phyloP scores from a whole-genome alignment of 352 stramenopile species.

The Saprolegnia diclina region DNA sequence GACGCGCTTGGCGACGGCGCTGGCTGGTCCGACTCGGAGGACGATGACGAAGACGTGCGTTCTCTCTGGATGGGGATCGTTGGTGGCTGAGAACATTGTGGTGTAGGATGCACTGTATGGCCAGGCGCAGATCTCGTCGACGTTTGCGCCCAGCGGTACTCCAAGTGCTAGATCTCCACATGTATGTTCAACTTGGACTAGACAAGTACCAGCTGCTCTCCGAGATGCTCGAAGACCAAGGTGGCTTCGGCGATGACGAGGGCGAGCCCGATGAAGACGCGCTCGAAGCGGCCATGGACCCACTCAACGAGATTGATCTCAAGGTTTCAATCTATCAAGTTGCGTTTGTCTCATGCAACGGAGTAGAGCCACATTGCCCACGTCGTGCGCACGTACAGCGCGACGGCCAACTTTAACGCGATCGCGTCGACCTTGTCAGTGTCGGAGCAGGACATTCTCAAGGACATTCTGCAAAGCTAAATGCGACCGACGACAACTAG shows the following conservation, averaged over 20 bases:
- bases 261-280: constrained; percentile 44
- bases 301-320: constrained; percentile 68
- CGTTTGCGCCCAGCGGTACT: constrained; percentile 70
- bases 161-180: not conserved
- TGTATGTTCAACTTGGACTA: constrained; percentile 28
- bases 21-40: constrained; percentile 30
- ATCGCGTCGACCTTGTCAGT: constrained; percentile 66
- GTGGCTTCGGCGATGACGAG: constrained; percentile 38
- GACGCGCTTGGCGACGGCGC: constrained; percentile 50
- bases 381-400: constrained; percentile 47
- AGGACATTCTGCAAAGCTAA: constrained; percentile 12
- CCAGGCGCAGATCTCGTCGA: constrained; percentile 34
- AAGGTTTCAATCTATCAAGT: constrained; percentile 39
- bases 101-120: not conserved
- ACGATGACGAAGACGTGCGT: constrained; percentile 31
- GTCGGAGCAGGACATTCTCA: constrained; percentile 57
- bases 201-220: constrained; percentile 67
- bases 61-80: not conserved
- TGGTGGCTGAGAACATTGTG: not conserved
- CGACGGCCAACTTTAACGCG: constrained; percentile 46
- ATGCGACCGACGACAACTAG: not conserved
- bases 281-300: constrained; percentile 76
- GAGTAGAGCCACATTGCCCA: constrained; percentile 49
- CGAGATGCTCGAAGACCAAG: constrained; percentile 41
- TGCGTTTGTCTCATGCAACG: not conserved